Conservation (phyloP, 345 rosid species). For the Linum trigynum region DNA sequence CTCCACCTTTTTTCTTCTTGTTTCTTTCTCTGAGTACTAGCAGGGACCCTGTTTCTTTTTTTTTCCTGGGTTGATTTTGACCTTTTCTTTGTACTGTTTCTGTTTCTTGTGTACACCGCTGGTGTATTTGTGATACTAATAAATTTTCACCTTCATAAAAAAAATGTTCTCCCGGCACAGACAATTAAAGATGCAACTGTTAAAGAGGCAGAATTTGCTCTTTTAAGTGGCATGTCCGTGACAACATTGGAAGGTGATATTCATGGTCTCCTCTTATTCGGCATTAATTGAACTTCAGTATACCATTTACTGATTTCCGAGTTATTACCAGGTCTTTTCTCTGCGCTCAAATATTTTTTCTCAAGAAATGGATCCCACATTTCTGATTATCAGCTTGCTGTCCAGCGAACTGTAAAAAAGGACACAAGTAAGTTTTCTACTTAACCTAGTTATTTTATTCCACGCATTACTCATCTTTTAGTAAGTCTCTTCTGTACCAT, state of each 20-base stretch:
- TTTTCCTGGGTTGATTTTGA: no score
- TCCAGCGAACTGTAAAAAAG: conserved; percentile 52
- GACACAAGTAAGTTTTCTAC: conserved; percentile 40
- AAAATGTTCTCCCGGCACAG: conserved; percentile 20
- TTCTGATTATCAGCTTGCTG: conserved; percentile 70
- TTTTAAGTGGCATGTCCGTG: conserved; percentile 80
- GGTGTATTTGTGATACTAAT: no score
- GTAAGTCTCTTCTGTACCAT: no score
- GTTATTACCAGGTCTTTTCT: conserved; percentile 55
- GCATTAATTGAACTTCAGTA: background rate
- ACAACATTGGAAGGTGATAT: conserved; percentile 60
- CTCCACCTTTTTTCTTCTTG: no score
- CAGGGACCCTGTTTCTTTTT: no score
- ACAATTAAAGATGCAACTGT: conserved; percentile 80
- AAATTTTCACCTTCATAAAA: no score
- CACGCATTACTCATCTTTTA: no score
- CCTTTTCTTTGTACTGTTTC: conserved; percentile 7
- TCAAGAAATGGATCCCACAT: conserved; percentile 66
- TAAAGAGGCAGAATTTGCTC: conserved; percentile 51
- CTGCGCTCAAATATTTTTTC: conserved; percentile 85
- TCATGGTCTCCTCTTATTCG: conserved; percentile 7
- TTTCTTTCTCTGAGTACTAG: no score
- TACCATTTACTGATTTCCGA: conserved; percentile 14
- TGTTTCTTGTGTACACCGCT: conserved; percentile 3
- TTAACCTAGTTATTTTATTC: no score